Percentiles rank a stretch among this genome's conserved stretches.
These are phyloP conservation scores for Microthlaspi erraticum DNA, from an alignment of 345 rosid genomes.

Conservation along the genomic window DNA sequence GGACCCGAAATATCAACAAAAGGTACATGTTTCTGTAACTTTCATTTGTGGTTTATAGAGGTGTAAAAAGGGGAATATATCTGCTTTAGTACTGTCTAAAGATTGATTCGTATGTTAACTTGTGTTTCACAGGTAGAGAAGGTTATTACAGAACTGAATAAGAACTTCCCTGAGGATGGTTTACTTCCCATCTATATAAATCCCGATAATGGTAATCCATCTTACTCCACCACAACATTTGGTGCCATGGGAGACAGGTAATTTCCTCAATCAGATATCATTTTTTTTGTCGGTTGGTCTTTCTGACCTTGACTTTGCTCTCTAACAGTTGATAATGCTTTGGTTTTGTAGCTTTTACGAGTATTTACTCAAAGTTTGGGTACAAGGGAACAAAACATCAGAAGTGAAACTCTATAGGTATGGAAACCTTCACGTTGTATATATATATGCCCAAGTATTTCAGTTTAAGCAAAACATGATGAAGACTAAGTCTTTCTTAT, in stretches of 20 bases:
- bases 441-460: neutral
- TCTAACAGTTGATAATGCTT: neutral
- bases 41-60: slow-evolving; percentile 10
- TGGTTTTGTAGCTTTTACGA: slow-evolving; percentile 82
- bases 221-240: slow-evolving; percentile 82
- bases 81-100: neutral
- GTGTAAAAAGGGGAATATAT: neutral
- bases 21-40: slow-evolving; percentile 54
- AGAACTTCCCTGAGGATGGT: slow-evolving; percentile 90
- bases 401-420: slow-evolving; percentile 79
- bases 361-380: slow-evolving; percentile 97
- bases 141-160: slow-evolving; percentile 70
- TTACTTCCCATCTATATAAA: slow-evolving; percentile 87
- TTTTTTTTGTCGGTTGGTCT: slow-evolving; percentile 1
- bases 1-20: slow-evolving; percentile 89
- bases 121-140: slow-evolving; percentile 72
- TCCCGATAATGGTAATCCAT: slow-evolving; percentile 61
- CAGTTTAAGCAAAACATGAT: neutral
- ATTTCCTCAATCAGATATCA: slow-evolving; percentile 3
- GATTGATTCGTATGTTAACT: slow-evolving; percentile 17
- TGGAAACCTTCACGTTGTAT: slow-evolving; percentile 12
- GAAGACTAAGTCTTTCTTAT: slow-evolving; percentile 11
- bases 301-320: slow-evolving; percentile 3
- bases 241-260: slow-evolving; percentile 99
- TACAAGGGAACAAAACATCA: slow-evolving; percentile 92